phyloP scores from a whole-genome alignment of 192 early-diverging fungal genomes.

The Entomortierella chlamydospora region DNA sequence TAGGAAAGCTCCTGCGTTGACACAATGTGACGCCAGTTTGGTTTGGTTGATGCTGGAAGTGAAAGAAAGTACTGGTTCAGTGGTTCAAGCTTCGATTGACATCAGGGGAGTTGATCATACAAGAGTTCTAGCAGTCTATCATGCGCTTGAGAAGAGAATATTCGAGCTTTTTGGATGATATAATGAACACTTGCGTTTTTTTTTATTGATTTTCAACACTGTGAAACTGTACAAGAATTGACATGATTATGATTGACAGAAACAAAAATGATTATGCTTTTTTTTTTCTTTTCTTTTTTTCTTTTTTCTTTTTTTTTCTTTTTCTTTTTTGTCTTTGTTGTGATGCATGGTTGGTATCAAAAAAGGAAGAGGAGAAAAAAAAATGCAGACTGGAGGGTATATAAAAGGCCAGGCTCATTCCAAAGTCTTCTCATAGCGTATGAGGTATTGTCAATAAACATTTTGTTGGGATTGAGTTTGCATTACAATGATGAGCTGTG shows the following conservation, averaged over 20 bases:
- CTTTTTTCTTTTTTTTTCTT: neutral
- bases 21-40: neutral
- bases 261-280: too few species aligned
- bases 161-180: constrained; percentile 18
- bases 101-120: constrained; percentile 18
- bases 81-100: neutral
- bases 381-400: constrained; percentile 12
- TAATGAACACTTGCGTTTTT: too few species aligned
- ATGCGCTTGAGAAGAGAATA: constrained; percentile 19
- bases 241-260: too few species aligned
- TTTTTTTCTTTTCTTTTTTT: too few species aligned
- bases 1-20: neutral
- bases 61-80: neutral
- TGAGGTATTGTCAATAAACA: neutral
- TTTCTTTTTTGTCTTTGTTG: constrained; percentile 6
- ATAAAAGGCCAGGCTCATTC: neutral
- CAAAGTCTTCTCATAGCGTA: neutral
- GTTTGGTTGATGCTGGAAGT: constrained; percentile 20
- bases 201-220: too few species aligned
- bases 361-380: too few species aligned
- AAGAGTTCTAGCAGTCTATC: constrained; percentile 2
- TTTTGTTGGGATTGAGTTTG: neutral
- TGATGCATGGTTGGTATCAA: neutral
- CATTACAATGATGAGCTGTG: constrained; percentile 45
- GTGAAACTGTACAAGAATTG: too few species aligned